A percentile compares a stretch with the other conserved stretches of the same genome.
Evolutionary conservation across 106 monocot species (phyloP).

Genomic region (Phalaenopsis equestris): DNA sequence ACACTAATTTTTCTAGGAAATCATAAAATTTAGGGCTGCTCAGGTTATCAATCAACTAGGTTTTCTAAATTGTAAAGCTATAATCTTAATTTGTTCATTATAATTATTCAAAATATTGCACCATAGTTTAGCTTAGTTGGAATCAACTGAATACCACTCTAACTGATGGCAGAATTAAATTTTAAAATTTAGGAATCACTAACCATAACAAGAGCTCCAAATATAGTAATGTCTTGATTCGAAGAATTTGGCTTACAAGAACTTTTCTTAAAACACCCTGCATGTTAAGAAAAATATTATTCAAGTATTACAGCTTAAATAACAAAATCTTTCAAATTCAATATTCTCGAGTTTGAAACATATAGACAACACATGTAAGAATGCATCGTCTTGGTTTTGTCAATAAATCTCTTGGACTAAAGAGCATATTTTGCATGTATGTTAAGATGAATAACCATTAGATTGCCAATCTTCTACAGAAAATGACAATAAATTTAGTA

Average conservation of each 20-base stretch:
- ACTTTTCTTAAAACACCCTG: slow-evolving; percentile 70
- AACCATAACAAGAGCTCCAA: slow-evolving; percentile 67
- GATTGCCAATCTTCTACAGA: background rate
- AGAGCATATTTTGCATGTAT: background rate
- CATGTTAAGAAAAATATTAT: slow-evolving; percentile 5
- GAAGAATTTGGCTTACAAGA: slow-evolving; percentile 60
- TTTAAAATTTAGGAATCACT: slow-evolving; percentile 10
- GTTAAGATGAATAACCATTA: background rate
- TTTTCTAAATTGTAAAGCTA: no score
- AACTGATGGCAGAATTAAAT: background rate
- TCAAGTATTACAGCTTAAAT: background rate
- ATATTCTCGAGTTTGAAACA: background rate
- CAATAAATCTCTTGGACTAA: background rate
- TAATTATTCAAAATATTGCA: no score
- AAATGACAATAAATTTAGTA: background rate
- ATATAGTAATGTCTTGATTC: slow-evolving; percentile 58
- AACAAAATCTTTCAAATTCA: background rate
- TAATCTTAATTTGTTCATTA: no score
- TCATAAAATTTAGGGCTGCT: no score
- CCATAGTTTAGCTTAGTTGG: no score
- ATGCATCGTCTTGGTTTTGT: background rate
- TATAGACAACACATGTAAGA: background rate
- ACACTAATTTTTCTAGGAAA: no score
- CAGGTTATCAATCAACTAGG: no score
- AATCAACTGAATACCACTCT: no score